Percentiles rank a stretch among this genome's conserved stretches.
phyloP scores from a whole-genome alignment of 2,329 filamentous ascomycete species.

The Aspergillus aculeatus region DNA sequence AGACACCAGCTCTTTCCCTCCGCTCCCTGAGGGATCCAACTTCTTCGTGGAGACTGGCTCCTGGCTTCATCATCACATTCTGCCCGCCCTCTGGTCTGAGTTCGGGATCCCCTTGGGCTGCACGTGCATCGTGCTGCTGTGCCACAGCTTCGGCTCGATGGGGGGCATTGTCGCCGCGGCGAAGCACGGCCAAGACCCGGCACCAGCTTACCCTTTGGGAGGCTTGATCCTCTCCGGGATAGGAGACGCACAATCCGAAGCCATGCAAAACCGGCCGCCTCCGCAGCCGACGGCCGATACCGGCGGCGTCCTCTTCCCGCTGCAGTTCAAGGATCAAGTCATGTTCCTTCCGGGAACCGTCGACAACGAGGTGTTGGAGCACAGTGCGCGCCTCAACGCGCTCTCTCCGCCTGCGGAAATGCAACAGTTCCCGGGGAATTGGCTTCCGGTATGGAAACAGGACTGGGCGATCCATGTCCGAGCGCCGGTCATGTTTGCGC shows the following conservation, averaged over 20 bases:
- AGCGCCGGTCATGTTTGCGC: slow-evolving; percentile 5
- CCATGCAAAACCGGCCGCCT: neutral
- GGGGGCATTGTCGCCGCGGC: slow-evolving; percentile 6
- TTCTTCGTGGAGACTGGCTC: slow-evolving; percentile 4
- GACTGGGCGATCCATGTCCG: slow-evolving; percentile 1
- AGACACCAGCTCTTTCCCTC: slow-evolving; percentile 1
- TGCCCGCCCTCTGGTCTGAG: slow-evolving; percentile 4
- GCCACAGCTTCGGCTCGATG: slow-evolving; percentile 6
- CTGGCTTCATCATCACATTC: slow-evolving; percentile 3
- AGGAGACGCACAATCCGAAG: neutral
- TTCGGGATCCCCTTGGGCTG: neutral
- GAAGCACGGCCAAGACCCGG: slow-evolving; percentile 1
- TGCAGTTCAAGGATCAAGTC: slow-evolving; percentile 2
- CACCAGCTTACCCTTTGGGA: slow-evolving; percentile 2
- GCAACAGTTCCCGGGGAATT: neutral
- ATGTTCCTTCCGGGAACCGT: slow-evolving; percentile 4
- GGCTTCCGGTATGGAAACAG: slow-evolving; percentile 3
- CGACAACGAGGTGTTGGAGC: neutral
- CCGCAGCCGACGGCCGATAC: neutral
- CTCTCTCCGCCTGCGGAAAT: neutral
- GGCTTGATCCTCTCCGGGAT: slow-evolving; percentile 6
- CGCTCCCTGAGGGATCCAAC: slow-evolving; percentile 1
- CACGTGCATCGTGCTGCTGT: slow-evolving; percentile 6
- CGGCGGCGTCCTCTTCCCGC: neutral
- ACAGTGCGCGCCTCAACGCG: slow-evolving; percentile 1